Conservation (phyloP, 257 asterid genomes). For the Gentiana straminea region DNA sequence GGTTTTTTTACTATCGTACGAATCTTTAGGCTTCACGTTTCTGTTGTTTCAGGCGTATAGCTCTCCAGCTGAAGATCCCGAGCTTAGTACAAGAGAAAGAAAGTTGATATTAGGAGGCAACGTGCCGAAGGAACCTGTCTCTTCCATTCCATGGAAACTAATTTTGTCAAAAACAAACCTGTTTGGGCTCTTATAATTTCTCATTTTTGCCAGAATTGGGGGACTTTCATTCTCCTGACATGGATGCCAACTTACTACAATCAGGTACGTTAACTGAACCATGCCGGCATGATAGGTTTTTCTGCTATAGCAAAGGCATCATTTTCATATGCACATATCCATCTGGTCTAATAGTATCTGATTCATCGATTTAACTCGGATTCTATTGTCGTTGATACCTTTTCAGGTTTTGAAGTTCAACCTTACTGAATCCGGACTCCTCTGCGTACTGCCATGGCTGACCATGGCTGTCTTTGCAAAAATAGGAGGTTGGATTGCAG, state of each 20-base stretch:
- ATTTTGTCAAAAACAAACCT: conserved; percentile 71
- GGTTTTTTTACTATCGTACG: too few relatives aligned
- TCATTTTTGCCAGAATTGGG: conserved; percentile 99
- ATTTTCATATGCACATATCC: too few relatives aligned
- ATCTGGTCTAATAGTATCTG: too few relatives aligned
- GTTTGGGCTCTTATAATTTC: conserved; percentile 99
- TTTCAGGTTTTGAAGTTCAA: conserved; percentile 84
- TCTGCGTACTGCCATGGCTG: conserved; percentile 93
- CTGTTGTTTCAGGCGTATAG: conserved; percentile 61
- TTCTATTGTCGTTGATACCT: conserved; percentile 8
- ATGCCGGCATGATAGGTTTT: too few relatives aligned
- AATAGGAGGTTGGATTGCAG: conserved; percentile 95
- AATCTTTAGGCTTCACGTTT: too few relatives aligned
- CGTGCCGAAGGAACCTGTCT: conserved; percentile 54
- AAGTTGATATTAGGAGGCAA: conserved; percentile 54
- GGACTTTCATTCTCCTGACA: conserved; percentile 90
- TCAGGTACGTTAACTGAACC: conserved; percentile 39
- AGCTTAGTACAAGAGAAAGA: conserved; percentile 53
- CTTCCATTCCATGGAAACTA: conserved; percentile 83
- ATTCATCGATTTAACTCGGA: too few relatives aligned
- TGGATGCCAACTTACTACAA: conserved; percentile 98
- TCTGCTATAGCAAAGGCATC: too few relatives aligned
- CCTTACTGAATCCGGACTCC: conserved; percentile 79
- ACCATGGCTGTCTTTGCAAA: conserved; percentile 92
- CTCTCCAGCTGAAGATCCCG: conserved; percentile 78